Evolutionary conservation across 345 rosid species (phyloP), one percentile per base, ranked within the genome.

Genomic region (Boechera stricta): DNA sequence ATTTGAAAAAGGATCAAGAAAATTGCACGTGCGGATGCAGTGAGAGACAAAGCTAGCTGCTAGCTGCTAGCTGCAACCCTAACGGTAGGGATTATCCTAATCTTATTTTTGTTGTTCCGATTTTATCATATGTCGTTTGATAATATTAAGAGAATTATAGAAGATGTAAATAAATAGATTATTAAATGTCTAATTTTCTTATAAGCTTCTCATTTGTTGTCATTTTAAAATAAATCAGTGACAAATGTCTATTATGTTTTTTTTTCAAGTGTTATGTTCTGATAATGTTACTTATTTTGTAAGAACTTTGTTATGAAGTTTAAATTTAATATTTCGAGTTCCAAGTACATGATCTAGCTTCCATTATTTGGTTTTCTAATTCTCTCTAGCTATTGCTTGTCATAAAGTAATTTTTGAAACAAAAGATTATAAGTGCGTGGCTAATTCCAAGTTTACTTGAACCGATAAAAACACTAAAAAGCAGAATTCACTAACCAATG

Each of bases 11-110:
- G 28, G 98, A 94, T 48, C 78, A 89, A 58, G 95, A 86, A 66
- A 78, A 74, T 53, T 94, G 97, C 81, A 83, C 89, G 2, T 92
- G 98, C 5, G 92, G 88, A 75, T 73, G 97, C 87, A 69, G 62
- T 38, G 74, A 73, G 54, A 73, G 74, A 53, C 70, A 59, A 60
- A 53, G 69, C 55, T 72, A 72, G 76, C 52, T 54, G 64, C 56
- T 73, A 29, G 49, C 52, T 54, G 64, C 56, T 73, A 29, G 49
- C 55, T 44, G 21, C 38, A 57, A 35, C 58, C 72, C 51, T 66
- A 33, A 44, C 8, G 59, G 72, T 36, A 64, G 54, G 67, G 81
- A 55, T 72, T 29, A 58, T 57, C 70, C 31, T 65, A 58, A 39
- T 48, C 16, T 10, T 58, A 58, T 45, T 71, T 71, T 47, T 59